These are phyloP conservation scores for Penicillium odoratum DNA, from an alignment of 495 filamentous ascomycete species.

Conservation along the genomic window DNA sequence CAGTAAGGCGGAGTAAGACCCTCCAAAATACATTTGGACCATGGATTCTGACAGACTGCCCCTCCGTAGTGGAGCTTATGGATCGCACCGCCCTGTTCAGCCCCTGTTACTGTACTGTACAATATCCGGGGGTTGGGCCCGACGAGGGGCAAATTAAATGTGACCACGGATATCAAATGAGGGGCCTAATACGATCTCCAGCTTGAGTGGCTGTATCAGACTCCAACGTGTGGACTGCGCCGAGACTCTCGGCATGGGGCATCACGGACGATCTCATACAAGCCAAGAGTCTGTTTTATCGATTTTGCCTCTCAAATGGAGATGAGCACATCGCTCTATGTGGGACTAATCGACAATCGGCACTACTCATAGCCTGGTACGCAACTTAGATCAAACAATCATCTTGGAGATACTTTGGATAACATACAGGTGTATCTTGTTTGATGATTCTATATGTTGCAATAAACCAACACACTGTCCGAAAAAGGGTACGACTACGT, in stretches of 20 bases:
- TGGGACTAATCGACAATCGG: not conserved
- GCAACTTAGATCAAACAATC: not conserved
- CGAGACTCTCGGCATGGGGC: not conserved
- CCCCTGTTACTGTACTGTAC: slow-evolving; percentile 8
- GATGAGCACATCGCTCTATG: not conserved
- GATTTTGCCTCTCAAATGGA: not conserved
- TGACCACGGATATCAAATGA: slow-evolving; percentile 9
- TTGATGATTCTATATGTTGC: not conserved
- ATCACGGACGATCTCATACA: not conserved
- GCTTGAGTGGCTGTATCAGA: not conserved
- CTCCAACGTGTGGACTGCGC: not conserved
- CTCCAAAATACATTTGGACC: slow-evolving; percentile 16
- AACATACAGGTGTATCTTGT: too few relatives aligned
- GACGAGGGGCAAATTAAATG: slow-evolving; percentile 10
- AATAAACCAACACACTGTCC: slow-evolving; percentile 6
- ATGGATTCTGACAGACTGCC: slow-evolving; percentile 13
- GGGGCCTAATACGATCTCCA: slow-evolving; percentile 6
- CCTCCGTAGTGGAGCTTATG: slow-evolving; percentile 13
- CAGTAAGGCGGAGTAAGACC: slow-evolving; percentile 11
- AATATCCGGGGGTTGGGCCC: slow-evolving; percentile 9
- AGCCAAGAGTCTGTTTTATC: slow-evolving; percentile 3
- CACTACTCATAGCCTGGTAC: not conserved
- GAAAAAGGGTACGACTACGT: slow-evolving; percentile 14
- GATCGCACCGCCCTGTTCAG: slow-evolving; percentile 14
- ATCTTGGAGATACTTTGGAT: not conserved